phyloP scores from a whole-genome alignment of 768 basidiomycete genomes.

The Gyrodon lividus region DNA sequence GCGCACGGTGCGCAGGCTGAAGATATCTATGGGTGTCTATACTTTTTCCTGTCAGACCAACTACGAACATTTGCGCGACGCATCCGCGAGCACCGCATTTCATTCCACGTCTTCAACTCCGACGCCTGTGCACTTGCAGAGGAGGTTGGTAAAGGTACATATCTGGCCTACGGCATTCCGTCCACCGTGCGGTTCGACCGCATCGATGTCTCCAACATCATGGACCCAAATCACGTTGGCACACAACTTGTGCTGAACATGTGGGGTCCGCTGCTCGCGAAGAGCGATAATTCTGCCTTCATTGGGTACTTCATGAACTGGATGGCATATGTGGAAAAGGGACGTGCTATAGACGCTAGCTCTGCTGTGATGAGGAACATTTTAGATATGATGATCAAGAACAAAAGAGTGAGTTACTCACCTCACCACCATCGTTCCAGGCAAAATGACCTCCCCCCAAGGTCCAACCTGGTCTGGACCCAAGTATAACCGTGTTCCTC shows the following conservation, averaged over 20 bases:
- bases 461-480: slow-evolving; percentile 8
- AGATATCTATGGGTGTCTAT: slow-evolving; percentile 52
- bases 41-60: slow-evolving; percentile 44
- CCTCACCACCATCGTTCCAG: neutral
- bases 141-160: slow-evolving; percentile 26
- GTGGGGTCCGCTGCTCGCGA: slow-evolving; percentile 41
- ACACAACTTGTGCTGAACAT: slow-evolving; percentile 29
- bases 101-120: slow-evolving; percentile 33
- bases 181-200: slow-evolving; percentile 39
- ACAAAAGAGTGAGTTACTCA: slow-evolving; percentile 13
- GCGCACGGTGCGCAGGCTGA: slow-evolving; percentile 38
- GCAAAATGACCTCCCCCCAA: slow-evolving; percentile 4
- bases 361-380: neutral
- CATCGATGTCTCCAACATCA: slow-evolving; percentile 48
- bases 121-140: slow-evolving; percentile 44
- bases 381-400: slow-evolving; percentile 13
- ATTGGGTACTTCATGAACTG: slow-evolving; percentile 52
- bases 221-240: slow-evolving; percentile 44
- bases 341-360: slow-evolving; percentile 7
- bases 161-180: slow-evolving; percentile 21
- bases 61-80: slow-evolving; percentile 37
- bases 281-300: slow-evolving; percentile 31
- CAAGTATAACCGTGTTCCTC: slow-evolving; percentile 1
- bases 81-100: slow-evolving; percentile 33
- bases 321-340: slow-evolving; percentile 15